Evolutionary conservation across 371 early-diverging fungal species (phyloP).

Genomic region (Mucor indicus): DNA sequence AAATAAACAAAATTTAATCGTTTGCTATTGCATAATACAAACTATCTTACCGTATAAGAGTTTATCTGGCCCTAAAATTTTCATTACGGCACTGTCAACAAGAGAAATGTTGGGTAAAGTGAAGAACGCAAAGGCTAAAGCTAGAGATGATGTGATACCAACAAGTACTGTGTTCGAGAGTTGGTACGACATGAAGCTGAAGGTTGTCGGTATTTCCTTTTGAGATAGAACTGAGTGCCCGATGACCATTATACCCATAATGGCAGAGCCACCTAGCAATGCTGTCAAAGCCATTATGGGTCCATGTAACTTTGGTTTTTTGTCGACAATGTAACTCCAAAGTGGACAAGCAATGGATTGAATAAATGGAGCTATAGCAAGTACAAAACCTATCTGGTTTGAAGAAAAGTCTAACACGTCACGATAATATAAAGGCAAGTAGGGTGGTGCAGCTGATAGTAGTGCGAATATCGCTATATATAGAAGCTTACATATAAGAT

Average conservation of each 20-base stretch:
- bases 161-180: constrained; percentile 20
- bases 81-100: constrained; percentile 50
- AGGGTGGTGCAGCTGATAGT: constrained; percentile 38
- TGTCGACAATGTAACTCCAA: constrained; percentile 41
- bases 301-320: constrained; percentile 36
- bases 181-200: constrained; percentile 1
- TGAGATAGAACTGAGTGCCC: constrained; percentile 29
- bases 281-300: constrained; percentile 34
- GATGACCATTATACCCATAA: constrained; percentile 34
- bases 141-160: constrained; percentile 20
- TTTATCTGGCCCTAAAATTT: constrained; percentile 47
- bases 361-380: constrained; percentile 49
- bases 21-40: background rate
- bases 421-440: constrained; percentile 40
- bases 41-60: constrained; percentile 35
- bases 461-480: constrained; percentile 39
- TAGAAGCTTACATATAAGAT: constrained; percentile 30
- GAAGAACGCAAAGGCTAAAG: constrained; percentile 38
- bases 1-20: constrained; percentile 5
- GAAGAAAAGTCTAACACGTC: constrained; percentile 37
- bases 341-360: constrained; percentile 46
- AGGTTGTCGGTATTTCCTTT: background rate
- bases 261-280: constrained; percentile 32
- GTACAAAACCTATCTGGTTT: constrained; percentile 40
- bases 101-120: constrained; percentile 39